Percentiles rank a stretch among this genome's conserved stretches.
Evolutionary conservation across 768 basidiomycete species (phyloP).

Genomic region (Leccinum fibrillosum): DNA sequence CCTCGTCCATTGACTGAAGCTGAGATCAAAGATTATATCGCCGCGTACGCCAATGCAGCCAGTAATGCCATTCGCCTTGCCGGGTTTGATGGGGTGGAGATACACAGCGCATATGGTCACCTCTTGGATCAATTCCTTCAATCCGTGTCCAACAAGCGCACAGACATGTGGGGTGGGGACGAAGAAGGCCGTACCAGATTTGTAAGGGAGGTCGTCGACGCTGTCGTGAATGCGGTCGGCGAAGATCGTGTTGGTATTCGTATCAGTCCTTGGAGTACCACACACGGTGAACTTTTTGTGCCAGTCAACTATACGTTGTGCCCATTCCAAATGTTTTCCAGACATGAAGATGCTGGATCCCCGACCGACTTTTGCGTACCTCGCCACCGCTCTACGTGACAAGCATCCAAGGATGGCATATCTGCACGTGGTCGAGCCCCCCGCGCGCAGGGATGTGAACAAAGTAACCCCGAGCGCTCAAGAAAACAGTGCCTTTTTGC

Average conservation of each 20-base stretch:
- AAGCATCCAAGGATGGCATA: conserved; percentile 42
- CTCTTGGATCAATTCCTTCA: conserved; percentile 63
- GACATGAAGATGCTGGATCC: conserved; percentile 57
- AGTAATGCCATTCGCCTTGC: conserved; percentile 33
- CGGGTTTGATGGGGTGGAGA: conserved; percentile 48
- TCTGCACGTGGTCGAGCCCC: conserved; percentile 48
- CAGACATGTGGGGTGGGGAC: conserved; percentile 67
- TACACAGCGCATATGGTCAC: conserved; percentile 43
- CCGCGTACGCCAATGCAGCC: conserved; percentile 31
- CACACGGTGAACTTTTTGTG: conserved; percentile 32
- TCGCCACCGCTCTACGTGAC: conserved; percentile 40
- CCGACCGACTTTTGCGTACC: conserved; percentile 49
- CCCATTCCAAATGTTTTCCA: conserved; percentile 10
- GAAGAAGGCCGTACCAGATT: conserved; percentile 60
- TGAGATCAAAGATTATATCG: conserved; percentile 34
- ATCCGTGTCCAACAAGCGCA: conserved; percentile 51
- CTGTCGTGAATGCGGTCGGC: conserved; percentile 51
- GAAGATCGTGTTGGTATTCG: conserved; percentile 51
- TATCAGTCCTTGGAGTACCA: conserved; percentile 52
- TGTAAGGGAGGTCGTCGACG: conserved; percentile 50
- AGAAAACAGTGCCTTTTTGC: conserved; percentile 42
- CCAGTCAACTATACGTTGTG: too few relatives aligned
- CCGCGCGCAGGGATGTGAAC: conserved; percentile 15
- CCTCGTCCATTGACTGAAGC: conserved; percentile 19
- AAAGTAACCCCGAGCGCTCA: background rate